Evolutionary conservation across 2,329 filamentous ascomycete species (phyloP).

Genomic region (Purpureocillium lavendulum): DNA sequence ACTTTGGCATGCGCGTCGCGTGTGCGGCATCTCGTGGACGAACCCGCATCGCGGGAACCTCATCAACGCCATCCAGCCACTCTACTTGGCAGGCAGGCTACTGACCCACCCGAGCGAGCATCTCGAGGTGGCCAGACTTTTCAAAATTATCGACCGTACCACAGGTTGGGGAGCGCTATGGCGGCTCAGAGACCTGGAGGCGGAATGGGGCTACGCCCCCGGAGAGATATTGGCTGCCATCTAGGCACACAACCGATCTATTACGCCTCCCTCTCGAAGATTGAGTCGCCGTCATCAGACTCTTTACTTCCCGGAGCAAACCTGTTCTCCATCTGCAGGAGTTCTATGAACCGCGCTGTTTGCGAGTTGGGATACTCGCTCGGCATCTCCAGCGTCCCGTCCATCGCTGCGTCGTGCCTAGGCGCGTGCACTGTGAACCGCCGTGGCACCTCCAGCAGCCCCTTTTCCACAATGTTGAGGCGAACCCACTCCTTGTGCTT

Average conservation of each 20-base stretch:
- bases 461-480: slow-evolving; percentile 56
- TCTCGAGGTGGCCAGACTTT: slow-evolving; percentile 23
- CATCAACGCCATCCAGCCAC: slow-evolving; percentile 43
- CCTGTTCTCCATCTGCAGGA: too few relatives aligned
- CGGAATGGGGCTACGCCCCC: slow-evolving; percentile 21
- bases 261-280: too few relatives aligned
- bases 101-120: slow-evolving; percentile 34
- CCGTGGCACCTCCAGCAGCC: slow-evolving; percentile 56
- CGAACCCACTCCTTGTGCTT: slow-evolving; percentile 57
- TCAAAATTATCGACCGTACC: slow-evolving; percentile 34
- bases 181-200: slow-evolving; percentile 38
- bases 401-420: too few relatives aligned
- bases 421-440: too few relatives aligned
- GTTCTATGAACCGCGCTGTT: too few relatives aligned
- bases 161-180: slow-evolving; percentile 42
- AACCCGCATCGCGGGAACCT: slow-evolving; percentile 28
- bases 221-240: slow-evolving; percentile 8
- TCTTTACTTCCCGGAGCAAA: too few relatives aligned
- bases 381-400: too few relatives aligned
- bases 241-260: too few relatives aligned
- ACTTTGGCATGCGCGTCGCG: slow-evolving; percentile 18
- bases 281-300: too few relatives aligned
- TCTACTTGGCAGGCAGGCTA: slow-evolving; percentile 40
- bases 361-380: too few relatives aligned
- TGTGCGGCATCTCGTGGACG: slow-evolving; percentile 42